Percentiles rank a stretch among this genome's conserved stretches.
Evolutionary conservation across 2,329 filamentous ascomycete genomes (phyloP).

Genomic region (Tolypocladium nubicola): DNA sequence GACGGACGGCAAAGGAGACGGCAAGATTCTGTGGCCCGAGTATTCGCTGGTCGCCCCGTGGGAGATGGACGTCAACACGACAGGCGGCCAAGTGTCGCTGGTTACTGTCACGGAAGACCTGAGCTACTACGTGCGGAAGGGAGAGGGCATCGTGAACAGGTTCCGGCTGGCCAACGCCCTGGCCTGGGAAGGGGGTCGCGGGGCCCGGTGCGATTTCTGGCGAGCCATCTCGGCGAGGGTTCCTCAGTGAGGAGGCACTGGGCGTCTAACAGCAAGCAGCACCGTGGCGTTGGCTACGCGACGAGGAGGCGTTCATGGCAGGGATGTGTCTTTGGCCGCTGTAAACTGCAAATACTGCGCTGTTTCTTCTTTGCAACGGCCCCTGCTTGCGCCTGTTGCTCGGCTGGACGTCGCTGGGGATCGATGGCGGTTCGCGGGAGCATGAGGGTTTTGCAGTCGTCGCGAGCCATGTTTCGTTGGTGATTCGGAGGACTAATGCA

Average conservation of each 20-base stretch:
- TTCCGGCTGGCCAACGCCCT: conserved; percentile 30
- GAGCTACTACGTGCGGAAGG: conserved; percentile 11
- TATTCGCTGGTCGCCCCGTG: conserved; percentile 19
- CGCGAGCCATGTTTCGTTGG: neutral
- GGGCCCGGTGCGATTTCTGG: conserved; percentile 35
- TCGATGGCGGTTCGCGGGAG: neutral
- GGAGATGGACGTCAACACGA: conserved; percentile 36
- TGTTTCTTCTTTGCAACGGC: no score
- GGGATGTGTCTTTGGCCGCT: neutral
- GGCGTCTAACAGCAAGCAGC: no score
- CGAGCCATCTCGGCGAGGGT: conserved; percentile 2
- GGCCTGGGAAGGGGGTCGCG: conserved; percentile 36
- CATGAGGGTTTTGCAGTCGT: neutral
- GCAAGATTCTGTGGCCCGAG: conserved; percentile 20
- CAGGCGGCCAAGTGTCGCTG: conserved; percentile 21
- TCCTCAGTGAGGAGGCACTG: neutral
- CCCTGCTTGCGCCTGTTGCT: neutral
- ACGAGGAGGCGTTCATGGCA: no score
- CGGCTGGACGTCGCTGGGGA: neutral
- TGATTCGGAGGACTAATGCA: neutral
- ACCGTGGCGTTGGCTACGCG: no score
- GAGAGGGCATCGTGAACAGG: conserved; percentile 19
- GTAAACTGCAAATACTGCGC: neutral
- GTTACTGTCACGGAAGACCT: conserved; percentile 14
- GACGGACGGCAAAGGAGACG: conserved; percentile 11